Conservation (phyloP, 352 stramenopile genomes). For the Globisporangium takayamanum region DNA sequence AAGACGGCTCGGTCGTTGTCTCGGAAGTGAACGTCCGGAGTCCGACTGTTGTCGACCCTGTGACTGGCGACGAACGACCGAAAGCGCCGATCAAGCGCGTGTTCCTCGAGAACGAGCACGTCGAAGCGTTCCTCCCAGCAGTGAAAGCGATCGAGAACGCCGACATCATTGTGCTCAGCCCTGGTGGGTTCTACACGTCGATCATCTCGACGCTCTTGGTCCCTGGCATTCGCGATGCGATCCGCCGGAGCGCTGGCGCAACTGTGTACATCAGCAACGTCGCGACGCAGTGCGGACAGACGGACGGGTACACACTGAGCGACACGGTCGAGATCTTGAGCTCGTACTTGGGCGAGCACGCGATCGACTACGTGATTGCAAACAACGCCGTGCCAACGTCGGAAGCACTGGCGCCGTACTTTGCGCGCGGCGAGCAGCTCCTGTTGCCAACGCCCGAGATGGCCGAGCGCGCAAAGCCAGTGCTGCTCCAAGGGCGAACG, state of each 20-base stretch:
- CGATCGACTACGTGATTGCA: conserved; percentile 82
- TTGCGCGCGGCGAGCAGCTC: conserved; percentile 68
- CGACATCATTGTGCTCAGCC: conserved; percentile 81
- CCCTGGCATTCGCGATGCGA: conserved; percentile 76
- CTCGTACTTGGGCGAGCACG: conserved; percentile 62
- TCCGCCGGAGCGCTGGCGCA: conserved; percentile 50
- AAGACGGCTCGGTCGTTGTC: conserved; percentile 61
- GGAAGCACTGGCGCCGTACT: conserved; percentile 50
- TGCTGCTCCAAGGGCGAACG: conserved; percentile 71
- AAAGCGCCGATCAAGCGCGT: conserved; percentile 77
- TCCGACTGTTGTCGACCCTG: conserved; percentile 33
- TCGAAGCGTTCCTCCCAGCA: conserved; percentile 61
- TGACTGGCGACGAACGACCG: conserved; percentile 29
- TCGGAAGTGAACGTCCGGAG: conserved; percentile 82
- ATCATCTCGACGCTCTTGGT: conserved; percentile 79
- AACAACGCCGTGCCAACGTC: conserved; percentile 63
- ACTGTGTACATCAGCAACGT: conserved; percentile 87
- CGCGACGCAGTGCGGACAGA: conserved; percentile 76
- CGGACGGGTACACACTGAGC: conserved; percentile 65
- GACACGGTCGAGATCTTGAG: conserved; percentile 63
- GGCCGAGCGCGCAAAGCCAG: conserved; percentile 39
- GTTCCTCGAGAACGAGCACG: conserved; percentile 68
- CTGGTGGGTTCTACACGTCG: conserved; percentile 82
- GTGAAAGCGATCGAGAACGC: conserved; percentile 79
- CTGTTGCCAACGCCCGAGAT: conserved; percentile 64